Conservation (phyloP, 1,284 basidiomycete species). For the Heterobasidion annosum region DNA sequence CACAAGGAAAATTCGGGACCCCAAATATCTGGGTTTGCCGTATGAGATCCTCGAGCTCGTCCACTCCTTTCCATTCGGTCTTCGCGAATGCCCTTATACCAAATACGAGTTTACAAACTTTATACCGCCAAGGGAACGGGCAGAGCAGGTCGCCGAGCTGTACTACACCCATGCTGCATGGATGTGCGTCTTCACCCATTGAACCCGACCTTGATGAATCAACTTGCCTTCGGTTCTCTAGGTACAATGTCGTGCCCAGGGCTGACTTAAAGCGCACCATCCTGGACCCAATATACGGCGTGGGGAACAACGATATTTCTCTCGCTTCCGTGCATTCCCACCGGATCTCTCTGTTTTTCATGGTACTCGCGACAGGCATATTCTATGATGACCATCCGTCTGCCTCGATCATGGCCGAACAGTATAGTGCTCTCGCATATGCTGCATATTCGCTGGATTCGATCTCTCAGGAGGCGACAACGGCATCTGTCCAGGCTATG, state of each 20-base stretch:
- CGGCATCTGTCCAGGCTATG: conserved; percentile 38
- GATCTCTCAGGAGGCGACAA: conserved; percentile 32
- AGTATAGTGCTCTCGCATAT: conserved; percentile 34
- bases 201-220: neutral
- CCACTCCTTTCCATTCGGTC: conserved; percentile 39
- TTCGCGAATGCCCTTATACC: conserved; percentile 26
- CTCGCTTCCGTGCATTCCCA: conserved; percentile 34
- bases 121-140: conserved; percentile 29
- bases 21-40: conserved; percentile 15
- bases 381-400: conserved; percentile 27
- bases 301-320: conserved; percentile 15
- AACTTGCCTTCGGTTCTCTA: conserved; percentile 12
- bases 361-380: conserved; percentile 33
- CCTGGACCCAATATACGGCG: conserved; percentile 31
- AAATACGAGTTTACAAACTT: conserved; percentile 29
- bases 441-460: conserved; percentile 37
- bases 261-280: conserved; percentile 29
- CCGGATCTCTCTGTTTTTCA: conserved; percentile 39
- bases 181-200: conserved; percentile 28
- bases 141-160: conserved; percentile 27
- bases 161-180: conserved; percentile 38
- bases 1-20: conserved; percentile 3
- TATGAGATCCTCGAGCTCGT: conserved; percentile 32
- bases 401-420: conserved; percentile 21
- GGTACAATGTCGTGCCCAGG: conserved; percentile 32